A percentile compares a stretch with the other conserved stretches of the same genome.
phyloP scores from a whole-genome alignment of 2,329 filamentous ascomycete genomes.

The Talaromyces sp. region DNA sequence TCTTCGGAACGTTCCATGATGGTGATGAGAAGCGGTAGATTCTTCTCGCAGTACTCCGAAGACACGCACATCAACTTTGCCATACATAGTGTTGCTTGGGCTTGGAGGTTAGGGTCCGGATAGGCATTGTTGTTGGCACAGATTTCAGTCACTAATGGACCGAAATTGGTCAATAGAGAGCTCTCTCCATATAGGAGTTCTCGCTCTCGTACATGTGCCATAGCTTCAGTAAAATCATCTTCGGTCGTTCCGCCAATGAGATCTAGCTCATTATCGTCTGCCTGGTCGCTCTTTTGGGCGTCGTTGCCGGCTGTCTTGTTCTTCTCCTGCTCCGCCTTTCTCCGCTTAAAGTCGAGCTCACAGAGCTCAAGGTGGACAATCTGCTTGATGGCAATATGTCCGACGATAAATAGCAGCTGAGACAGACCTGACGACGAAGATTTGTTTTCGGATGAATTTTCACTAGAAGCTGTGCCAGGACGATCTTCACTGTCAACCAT shows the following conservation, averaged over 20 bases:
- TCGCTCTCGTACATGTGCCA: slow-evolving; percentile 77
- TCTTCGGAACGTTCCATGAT: slow-evolving; percentile 95
- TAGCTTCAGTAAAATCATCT: slow-evolving; percentile 85
- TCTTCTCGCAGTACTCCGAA: slow-evolving; percentile 90
- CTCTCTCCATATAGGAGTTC: slow-evolving; percentile 79
- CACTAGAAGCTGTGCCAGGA: slow-evolving; percentile 33
- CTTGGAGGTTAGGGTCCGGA: slow-evolving; percentile 83
- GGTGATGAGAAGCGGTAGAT: slow-evolving; percentile 89
- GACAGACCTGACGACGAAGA: slow-evolving; percentile 70
- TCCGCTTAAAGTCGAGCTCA: slow-evolving; percentile 94
- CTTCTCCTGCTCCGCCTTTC: slow-evolving; percentile 62
- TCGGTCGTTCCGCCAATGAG: slow-evolving; percentile 95
- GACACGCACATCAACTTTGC: slow-evolving; percentile 99
- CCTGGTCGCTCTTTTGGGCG: slow-evolving; percentile 50
- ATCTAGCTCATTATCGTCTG: slow-evolving; percentile 84
- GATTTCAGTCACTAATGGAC: slow-evolving; percentile 85
- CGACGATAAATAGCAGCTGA: slow-evolving; percentile 89
- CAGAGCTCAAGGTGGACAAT: slow-evolving; percentile 98
- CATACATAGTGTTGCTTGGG: slow-evolving; percentile 87
- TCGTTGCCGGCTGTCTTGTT: slow-evolving; percentile 44
- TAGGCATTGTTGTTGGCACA: slow-evolving; percentile 94
- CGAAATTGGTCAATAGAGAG: slow-evolving; percentile 85
- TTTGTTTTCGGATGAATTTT: slow-evolving; percentile 54
- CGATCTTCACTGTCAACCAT: slow-evolving; percentile 32
- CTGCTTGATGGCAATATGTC: slow-evolving; percentile 96